Conservation (phyloP, 148 eudicot species). For the Diospyros kaki region DNA sequence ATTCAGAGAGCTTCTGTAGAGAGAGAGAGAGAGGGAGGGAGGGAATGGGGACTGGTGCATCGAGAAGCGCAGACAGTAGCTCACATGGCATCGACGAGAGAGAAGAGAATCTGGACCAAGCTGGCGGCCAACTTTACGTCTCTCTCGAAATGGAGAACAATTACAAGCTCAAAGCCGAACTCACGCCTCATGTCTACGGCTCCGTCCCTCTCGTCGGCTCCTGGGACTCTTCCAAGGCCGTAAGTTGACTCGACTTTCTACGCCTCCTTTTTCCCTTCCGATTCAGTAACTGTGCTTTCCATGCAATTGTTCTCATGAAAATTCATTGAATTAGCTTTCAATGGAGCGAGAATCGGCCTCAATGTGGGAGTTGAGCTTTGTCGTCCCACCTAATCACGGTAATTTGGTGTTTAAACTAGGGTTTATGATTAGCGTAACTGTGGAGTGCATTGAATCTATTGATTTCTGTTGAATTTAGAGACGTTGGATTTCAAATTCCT, state of each 20-base stretch:
- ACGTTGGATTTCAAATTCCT: conserved; percentile 93
- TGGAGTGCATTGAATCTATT: conserved; percentile 1
- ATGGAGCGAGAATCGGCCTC: conserved; percentile 87
- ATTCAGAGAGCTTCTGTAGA: not conserved
- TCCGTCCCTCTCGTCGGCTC: conserved; percentile 87
- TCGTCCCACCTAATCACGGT: conserved; percentile 96
- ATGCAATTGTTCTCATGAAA: not conserved
- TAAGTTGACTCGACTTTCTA: conserved; percentile 14
- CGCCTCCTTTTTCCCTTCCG: not conserved
- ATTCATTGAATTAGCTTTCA: conserved; percentile 37
- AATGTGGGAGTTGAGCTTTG: conserved; percentile 89
- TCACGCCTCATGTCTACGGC: conserved; percentile 81
- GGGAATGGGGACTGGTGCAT: conserved; percentile 68
- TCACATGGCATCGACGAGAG: conserved; percentile 53
- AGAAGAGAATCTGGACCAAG: conserved; percentile 36
- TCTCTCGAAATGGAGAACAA: conserved; percentile 84
- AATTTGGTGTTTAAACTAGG: conserved; percentile 5
- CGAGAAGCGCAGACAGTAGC: conserved; percentile 44
- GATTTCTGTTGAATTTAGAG: conserved; percentile 33
- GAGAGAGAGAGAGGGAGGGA: conserved; percentile 13
- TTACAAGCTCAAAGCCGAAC: conserved; percentile 40
- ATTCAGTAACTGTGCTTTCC: not conserved
- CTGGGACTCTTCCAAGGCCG: conserved; percentile 86
- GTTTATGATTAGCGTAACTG: not conserved
- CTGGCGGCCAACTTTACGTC: conserved; percentile 69